Percentiles rank a stretch among this genome's conserved stretches.
Evolutionary conservation across 2,329 filamentous ascomycete species (phyloP).

Genomic region (Colletotrichum sp.): DNA sequence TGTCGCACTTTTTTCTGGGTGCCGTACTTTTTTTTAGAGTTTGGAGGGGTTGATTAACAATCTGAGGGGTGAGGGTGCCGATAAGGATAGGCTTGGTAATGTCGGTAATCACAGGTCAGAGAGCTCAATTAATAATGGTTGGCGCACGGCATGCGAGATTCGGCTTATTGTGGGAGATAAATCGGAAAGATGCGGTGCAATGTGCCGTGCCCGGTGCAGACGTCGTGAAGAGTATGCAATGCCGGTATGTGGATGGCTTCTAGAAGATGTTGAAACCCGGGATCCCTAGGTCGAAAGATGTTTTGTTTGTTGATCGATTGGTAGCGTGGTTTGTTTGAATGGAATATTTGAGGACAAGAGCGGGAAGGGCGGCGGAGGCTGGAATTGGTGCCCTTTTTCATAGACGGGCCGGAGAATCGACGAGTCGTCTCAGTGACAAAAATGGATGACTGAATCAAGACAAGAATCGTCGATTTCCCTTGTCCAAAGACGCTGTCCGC

Average conservation of each 20-base stretch:
- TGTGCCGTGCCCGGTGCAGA: background rate
- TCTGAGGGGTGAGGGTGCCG: background rate
- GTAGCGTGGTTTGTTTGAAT: background rate
- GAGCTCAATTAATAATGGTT: constrained; percentile 8
- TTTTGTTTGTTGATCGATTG: background rate
- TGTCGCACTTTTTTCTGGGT: background rate
- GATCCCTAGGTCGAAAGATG: background rate
- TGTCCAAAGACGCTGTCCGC: background rate
- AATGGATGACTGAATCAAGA: constrained; percentile 11
- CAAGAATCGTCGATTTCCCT: background rate
- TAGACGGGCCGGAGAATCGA: background rate
- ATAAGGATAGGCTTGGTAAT: background rate
- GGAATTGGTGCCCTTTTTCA: background rate
- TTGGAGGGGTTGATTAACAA: constrained; percentile 20
- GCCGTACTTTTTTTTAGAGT: background rate
- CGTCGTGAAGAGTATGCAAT: background rate
- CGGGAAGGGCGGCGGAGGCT: background rate
- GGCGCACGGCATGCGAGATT: background rate
- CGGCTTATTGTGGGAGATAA: background rate
- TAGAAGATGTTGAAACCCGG: background rate
- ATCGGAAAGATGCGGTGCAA: background rate
- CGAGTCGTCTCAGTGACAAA: background rate
- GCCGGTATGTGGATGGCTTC: background rate
- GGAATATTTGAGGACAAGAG: background rate
- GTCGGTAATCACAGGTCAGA: background rate